Evolutionary conservation across 176 grass and related monocot genomes (phyloP), one percentile per base, ranked within the genome.

Genomic region (Rhipidocladum racemiflorum): DNA sequence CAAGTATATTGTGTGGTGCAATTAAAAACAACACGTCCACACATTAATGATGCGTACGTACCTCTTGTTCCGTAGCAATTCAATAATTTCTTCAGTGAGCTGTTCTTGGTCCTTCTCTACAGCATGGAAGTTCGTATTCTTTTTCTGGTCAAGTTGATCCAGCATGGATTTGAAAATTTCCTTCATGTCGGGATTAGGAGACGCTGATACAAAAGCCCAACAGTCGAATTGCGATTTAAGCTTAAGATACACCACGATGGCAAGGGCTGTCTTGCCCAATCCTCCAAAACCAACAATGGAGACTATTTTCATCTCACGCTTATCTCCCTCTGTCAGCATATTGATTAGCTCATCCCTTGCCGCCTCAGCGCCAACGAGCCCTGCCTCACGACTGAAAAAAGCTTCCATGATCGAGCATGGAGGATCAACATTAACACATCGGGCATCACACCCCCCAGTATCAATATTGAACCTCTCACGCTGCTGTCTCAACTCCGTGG

Each of bases 241-340:
- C 50, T 39, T 34, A 1, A 1, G 49, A 20, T 7, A 75, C 30
- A 75, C 72, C 1, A 23, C 1, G 10, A 39, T 75, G 34, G 30
- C 72, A 55, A 75, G 72, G 12, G 77, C 23, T 6, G 77, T 80
- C 77, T 80, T 80, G 17, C 77, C 77, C 62, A 54, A 39, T 30
- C 77, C 77, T n/a, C 18, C 28, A 30, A 67, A 51, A 8, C 77
- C 77, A 11, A 80, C 61, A 24, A 68, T 24, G 20, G 77, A 68
- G 20, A 67, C 32, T 15, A 80, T 56, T 29, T 80, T 68, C 45
- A 68, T 28, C 21, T 20, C 18, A 3, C 36, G 64, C 45, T 16
- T 50, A 9, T 68, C 21, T 13, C 34, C 27, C 44, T 25, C 40
- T 25, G 4, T 21, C 12, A 51, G 12, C 62, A 48, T n/a, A 21